Evolutionary conservation across 2,329 filamentous ascomycete species (phyloP), one percentile per base, ranked within the genome.

Genomic region (Coniochaeta prunicola): DNA sequence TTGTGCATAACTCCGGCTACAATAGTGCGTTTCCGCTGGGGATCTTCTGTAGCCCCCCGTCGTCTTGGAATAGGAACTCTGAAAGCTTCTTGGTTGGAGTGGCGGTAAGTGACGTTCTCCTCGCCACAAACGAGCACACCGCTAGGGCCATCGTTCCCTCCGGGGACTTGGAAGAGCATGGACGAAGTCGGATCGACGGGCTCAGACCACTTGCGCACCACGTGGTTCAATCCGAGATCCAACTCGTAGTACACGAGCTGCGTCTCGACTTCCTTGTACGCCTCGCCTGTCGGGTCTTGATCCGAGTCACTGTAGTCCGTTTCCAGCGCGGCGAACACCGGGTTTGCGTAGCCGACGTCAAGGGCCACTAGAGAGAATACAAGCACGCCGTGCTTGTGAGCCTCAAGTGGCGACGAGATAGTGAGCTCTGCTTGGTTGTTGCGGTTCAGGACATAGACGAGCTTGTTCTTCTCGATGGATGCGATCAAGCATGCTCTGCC

Each of bases 391-490:
- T 91, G 86, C 73, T 94, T 96, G 75, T 99, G 93, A 1, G 94
- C 96, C 75, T 99, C 96, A 19, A 99, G 82, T 0, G 94, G 94
- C 15, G 94, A 99, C 5, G 94, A 99, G 56, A 99, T 99, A 42
- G 92, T 96, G 67, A 99, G 85, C 73, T 96, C 91, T 19, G 92
- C 92, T 74, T 97, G 91, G 3, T 92, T 85, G 75, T 96, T 96
- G 64, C 96, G 88, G 74, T 97, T 97, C 65, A 99, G 81, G 68
- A 99, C 93, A 75, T 99, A 99, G 65, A 99, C 94, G 59, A 99
- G 88, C 78, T 99, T 99, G 78, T 97, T 99, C 83, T 99, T 99
- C 77, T 99, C 96, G 58, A 93, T 83, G 5, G 92, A 93, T 10
- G 94, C 92, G 62, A 97, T 90, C 70, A 99, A 82, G 70, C 93